phyloP scores from a whole-genome alignment of 1,284 basidiomycete species.

The Farysia itapuensis region DNA sequence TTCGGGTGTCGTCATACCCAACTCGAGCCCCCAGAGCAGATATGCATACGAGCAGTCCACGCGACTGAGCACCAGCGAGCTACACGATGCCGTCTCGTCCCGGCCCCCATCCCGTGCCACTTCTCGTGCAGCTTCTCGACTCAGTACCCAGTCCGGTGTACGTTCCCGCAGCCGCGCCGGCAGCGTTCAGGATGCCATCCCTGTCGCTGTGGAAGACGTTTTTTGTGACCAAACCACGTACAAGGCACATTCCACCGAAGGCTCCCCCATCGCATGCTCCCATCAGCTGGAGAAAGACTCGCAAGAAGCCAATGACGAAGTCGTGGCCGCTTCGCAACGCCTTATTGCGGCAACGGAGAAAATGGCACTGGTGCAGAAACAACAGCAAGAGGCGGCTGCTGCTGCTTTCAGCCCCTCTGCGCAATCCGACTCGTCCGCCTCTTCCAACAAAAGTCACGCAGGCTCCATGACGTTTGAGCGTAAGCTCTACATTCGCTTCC shows the following conservation, averaged over 20 bases:
- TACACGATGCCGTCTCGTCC: slow-evolving; percentile 37
- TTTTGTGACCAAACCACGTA: slow-evolving; percentile 37
- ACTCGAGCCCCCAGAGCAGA: slow-evolving; percentile 9
- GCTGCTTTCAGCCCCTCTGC: slow-evolving; percentile 13
- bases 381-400: neutral
- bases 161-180: slow-evolving; percentile 41
- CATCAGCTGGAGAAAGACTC: slow-evolving; percentile 14
- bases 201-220: slow-evolving; percentile 46
- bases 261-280: slow-evolving; percentile 18
- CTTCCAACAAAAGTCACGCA: slow-evolving; percentile 1
- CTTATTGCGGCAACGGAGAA: slow-evolving; percentile 17
- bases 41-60: too few relatives aligned
- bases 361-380: slow-evolving; percentile 1
- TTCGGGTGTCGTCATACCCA: slow-evolving; percentile 13
- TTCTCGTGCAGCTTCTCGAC: slow-evolving; percentile 32
- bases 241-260: slow-evolving; percentile 26
- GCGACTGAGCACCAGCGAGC: slow-evolving; percentile 20
- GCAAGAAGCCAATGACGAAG: slow-evolving; percentile 3
- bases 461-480: slow-evolving; percentile 22
- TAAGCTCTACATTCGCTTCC: slow-evolving; percentile 43
- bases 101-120: slow-evolving; percentile 13
- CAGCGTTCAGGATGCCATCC: slow-evolving; percentile 51
- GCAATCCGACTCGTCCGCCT: slow-evolving; percentile 6
- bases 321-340: slow-evolving; percentile 21
- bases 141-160: slow-evolving; percentile 35